Evolutionary conservation across 1,284 basidiomycete genomes (phyloP).

Genomic region (Porogramme epimiltina): DNA sequence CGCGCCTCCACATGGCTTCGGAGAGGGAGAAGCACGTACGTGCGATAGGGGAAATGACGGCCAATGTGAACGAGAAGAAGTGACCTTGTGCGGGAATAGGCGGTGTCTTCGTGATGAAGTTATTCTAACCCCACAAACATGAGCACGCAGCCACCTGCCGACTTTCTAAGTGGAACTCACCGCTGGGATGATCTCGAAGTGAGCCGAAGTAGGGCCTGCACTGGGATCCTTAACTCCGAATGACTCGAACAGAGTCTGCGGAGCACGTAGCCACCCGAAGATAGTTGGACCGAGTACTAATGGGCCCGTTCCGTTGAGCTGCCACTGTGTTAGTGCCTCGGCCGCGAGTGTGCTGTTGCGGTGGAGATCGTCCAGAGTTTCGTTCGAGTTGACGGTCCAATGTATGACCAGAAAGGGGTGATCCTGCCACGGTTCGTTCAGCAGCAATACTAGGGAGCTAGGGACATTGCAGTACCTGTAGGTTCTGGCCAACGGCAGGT

Average conservation of each 20-base stretch:
- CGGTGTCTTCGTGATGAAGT: constrained; percentile 1
- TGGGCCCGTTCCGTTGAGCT: constrained; percentile 6
- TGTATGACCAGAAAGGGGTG: constrained; percentile 25
- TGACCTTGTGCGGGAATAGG: constrained; percentile 6
- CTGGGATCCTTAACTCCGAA: constrained; percentile 14
- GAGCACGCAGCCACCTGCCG: too few species aligned
- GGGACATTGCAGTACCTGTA: constrained; percentile 24
- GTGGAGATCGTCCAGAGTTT: constrained; percentile 17
- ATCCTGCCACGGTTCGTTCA: constrained; percentile 19
- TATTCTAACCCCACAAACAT: not conserved
- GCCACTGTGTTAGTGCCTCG: constrained; percentile 11
- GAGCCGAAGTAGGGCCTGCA: constrained; percentile 17
- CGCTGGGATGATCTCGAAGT: constrained; percentile 13
- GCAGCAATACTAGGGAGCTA: not conserved
- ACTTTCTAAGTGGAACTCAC: not conserved
- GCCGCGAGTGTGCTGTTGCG: constrained; percentile 12
- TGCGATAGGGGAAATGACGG: constrained; percentile 10
- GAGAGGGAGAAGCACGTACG: constrained; percentile 7
- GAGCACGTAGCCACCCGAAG: constrained; percentile 14
- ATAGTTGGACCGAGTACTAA: not conserved
- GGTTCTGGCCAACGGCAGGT: constrained; percentile 41
- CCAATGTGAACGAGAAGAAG: constrained; percentile 8
- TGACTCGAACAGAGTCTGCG: constrained; percentile 2
- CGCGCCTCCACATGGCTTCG: too few species aligned
- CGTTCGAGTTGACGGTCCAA: constrained; percentile 20